Conservation (phyloP, 1,284 basidiomycete species). For the Marasmius fiardii region DNA sequence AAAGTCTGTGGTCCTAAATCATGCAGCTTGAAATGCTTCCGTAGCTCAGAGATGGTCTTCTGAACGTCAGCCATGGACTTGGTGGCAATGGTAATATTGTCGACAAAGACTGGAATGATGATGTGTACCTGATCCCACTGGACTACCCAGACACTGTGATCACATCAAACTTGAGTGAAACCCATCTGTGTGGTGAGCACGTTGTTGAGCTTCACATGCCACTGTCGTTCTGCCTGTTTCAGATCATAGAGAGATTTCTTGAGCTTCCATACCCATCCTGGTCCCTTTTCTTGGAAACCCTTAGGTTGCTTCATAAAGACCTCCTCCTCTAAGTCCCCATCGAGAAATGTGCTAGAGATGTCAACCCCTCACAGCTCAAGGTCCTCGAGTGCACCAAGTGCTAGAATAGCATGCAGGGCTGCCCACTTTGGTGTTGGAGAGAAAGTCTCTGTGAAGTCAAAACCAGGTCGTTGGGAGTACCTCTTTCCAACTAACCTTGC, state of each 20-base stretch:
- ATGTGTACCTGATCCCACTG: constrained; percentile 9
- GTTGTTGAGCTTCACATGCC: constrained; percentile 19
- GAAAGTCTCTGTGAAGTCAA: too few species aligned
- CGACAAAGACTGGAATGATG: constrained; percentile 20
- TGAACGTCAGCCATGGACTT: constrained; percentile 15
- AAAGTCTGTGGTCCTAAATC: too few species aligned
- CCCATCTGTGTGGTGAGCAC: too few species aligned
- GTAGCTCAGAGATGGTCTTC: too few species aligned
- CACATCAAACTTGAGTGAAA: constrained; percentile 13
- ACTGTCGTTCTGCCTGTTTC: constrained; percentile 25
- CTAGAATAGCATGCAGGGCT: constrained; percentile 29
- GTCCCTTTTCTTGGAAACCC: too few species aligned
- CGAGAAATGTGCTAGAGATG: too few species aligned
- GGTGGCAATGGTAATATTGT: constrained; percentile 20
- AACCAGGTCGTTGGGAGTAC: too few species aligned
- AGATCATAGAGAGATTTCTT: constrained; percentile 28
- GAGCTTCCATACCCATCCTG: too few species aligned
- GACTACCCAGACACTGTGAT: constrained; percentile 21
- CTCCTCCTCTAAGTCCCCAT: too few species aligned
- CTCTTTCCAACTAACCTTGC: too few species aligned
- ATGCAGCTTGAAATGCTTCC: constrained; percentile 25
- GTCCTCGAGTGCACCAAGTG: constrained; percentile 28
- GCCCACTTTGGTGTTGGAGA: constrained; percentile 30
- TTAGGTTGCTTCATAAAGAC: too few species aligned
- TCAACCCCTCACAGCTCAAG: too few species aligned